Evolutionary conservation across 2,329 filamentous ascomycete species (phyloP), one percentile per base, ranked within the genome.

Genomic region (Exophiala aquamarina): DNA sequence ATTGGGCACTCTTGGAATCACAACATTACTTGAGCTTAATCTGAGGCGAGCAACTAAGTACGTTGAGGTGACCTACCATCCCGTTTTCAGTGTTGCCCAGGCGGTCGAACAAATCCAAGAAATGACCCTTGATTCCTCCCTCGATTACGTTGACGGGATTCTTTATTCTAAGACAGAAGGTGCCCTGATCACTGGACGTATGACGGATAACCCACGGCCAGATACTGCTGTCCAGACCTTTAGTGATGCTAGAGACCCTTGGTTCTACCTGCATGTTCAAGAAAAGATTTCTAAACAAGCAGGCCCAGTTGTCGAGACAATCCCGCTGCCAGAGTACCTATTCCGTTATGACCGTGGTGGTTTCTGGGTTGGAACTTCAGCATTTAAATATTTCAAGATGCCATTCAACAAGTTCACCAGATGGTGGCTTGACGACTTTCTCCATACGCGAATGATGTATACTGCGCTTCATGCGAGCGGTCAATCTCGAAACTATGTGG

Each of bases 61-160:
- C 54, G 83, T 89, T 34, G 74, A 81, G 54, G 72, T 84, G 18
- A 78, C 78, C 28, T 88, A 88, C 59, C 72, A 77, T 41, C 74
- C 81, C 31, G 66, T 76, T 2, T 70, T 71, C 1, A 66, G 65
- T 53, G 76, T 75, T 44, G 67, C 77, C 4, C 69, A 75, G 2
- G 72, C 76, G 1, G 66, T 80, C 3, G 55, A 63, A n/a, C 69
- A 68, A 20, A 71, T 84, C 26, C 66, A 74, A 44, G 63, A 72
- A 2, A 71, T 70, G 48, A 71, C 69, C 4, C 45, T 59, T 1
- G 65, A 74, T 34, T 52, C 60, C 0, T 52, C 59, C 1, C 65
- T 73, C n/a, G 83, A 89, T 50, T 90, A 83, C 55, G 72, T 91
- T 2, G 86, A 89, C 49, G 84, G 76, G 1, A 84, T 89, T 34